A percentile compares a stretch with the other conserved stretches of the same genome.
These are phyloP conservation scores for Terfezia boudieri DNA, from an alignment of 495 filamentous ascomycete species.

Conservation along the genomic window DNA sequence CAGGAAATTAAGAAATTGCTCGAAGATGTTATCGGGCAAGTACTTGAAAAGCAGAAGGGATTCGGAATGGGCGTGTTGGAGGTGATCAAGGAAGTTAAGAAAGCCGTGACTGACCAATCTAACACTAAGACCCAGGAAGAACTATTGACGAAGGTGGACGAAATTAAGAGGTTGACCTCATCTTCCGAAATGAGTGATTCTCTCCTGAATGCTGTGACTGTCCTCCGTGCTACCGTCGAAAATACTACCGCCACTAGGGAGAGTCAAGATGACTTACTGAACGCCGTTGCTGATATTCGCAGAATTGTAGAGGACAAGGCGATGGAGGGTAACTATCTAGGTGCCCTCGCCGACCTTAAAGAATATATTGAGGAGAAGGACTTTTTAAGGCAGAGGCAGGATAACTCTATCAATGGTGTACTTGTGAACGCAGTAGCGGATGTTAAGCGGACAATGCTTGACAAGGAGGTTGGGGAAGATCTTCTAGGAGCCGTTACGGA, in stretches of 20 bases:
- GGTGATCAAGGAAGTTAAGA: not conserved
- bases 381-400: not conserved
- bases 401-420: not conserved
- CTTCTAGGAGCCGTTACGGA: not conserved
- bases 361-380: not conserved
- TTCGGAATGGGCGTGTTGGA: not conserved
- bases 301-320: conserved; percentile 42
- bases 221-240: not conserved
- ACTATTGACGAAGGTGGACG: not conserved
- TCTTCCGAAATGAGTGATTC: not conserved
- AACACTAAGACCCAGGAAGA: not conserved
- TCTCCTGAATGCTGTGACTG: not conserved
- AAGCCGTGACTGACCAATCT: not conserved
- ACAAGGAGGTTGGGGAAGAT: not conserved
- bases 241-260: not conserved
- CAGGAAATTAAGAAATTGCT: not conserved
- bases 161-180: not conserved
- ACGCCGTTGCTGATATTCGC: conserved; percentile 37
- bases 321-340: not conserved
- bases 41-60: not conserved
- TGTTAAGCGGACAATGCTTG: not conserved
- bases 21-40: not conserved
- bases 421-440: not conserved
- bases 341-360: not conserved
- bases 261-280: not conserved